phyloP scores from a whole-genome alignment of 768 basidiomycete species.

The Fistulinella prunicolor region DNA sequence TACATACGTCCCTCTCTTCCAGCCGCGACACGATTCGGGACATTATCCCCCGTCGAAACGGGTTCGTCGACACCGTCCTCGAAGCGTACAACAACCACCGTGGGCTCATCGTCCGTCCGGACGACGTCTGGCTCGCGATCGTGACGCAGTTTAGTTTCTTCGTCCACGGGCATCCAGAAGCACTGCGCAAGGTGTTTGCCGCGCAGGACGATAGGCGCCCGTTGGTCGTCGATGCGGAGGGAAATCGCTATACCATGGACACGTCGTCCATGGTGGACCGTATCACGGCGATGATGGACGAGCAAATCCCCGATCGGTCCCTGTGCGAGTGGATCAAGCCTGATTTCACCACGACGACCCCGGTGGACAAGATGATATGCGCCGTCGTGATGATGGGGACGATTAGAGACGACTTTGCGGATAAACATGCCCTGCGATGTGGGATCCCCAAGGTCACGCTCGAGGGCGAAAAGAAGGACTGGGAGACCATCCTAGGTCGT shows the following conservation, averaged over 20 bases:
- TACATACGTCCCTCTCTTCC: constrained; percentile 29
- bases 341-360: constrained; percentile 44
- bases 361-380: constrained; percentile 35
- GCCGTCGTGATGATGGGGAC: constrained; percentile 43
- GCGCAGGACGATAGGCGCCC: constrained; percentile 23
- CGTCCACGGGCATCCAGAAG: constrained; percentile 36
- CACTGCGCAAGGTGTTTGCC: constrained; percentile 32
- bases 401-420: constrained; percentile 41
- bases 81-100: constrained; percentile 36
- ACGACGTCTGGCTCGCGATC: constrained; percentile 45
- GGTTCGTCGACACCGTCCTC: constrained; percentile 36
- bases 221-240: constrained; percentile 24
- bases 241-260: constrained; percentile 28
- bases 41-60: constrained; percentile 31
- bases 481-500: constrained; percentile 33
- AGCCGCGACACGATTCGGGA: constrained; percentile 22
- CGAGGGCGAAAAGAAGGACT: constrained; percentile 40
- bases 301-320: constrained; percentile 19
- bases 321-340: constrained; percentile 43
- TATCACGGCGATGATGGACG: constrained; percentile 22
- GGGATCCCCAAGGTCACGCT: constrained; percentile 47
- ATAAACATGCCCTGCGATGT: constrained; percentile 30
- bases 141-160: constrained; percentile 39
- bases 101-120: constrained; percentile 43
- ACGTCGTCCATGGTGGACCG: constrained; percentile 28